Conservation (phyloP, 495 filamentous ascomycete species). For the Tetracladium marchalianum region DNA sequence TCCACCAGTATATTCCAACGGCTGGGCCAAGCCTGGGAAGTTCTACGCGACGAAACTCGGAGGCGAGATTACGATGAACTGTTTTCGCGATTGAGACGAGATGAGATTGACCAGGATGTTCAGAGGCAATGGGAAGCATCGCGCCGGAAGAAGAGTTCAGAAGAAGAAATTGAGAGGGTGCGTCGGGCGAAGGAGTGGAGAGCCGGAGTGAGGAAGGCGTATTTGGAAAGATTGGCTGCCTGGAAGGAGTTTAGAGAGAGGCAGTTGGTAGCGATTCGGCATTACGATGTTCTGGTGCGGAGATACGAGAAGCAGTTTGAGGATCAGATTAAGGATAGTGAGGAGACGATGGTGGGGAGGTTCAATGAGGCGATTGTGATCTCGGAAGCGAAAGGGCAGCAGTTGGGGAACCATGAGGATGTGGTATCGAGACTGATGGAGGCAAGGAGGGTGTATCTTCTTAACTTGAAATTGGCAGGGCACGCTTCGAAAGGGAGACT, state of each 20-base stretch:
- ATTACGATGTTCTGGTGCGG: background rate
- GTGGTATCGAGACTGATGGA: background rate
- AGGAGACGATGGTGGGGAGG: constrained; percentile 1
- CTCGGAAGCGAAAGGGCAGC: background rate
- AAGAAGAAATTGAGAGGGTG: constrained; percentile 3
- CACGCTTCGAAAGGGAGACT: background rate
- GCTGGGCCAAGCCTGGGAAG: constrained; percentile 10
- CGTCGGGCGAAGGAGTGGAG: constrained; percentile 4
- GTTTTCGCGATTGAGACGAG: constrained; percentile 7
- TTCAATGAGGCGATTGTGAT: constrained; percentile 4
- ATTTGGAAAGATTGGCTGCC: background rate
- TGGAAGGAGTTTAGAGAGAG: constrained; percentile 2
- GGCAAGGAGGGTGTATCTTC: background rate
- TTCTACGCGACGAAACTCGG: constrained; percentile 1
- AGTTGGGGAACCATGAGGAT: background rate
- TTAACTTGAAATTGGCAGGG: background rate
- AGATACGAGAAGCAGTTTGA: background rate
- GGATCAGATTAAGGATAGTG: background rate
- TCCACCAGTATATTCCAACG: constrained; percentile 33
- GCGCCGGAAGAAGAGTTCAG: constrained; percentile 9
- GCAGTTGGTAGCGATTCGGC: background rate
- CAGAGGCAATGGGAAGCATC: background rate
- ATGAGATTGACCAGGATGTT: background rate
- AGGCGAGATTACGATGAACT: constrained; percentile 8
- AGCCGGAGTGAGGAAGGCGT: background rate